Percentiles rank a stretch among this genome's conserved stretches.
phyloP scores from a whole-genome alignment of 2,329 filamentous ascomycete species.

The Talaromyces amestolkiae region DNA sequence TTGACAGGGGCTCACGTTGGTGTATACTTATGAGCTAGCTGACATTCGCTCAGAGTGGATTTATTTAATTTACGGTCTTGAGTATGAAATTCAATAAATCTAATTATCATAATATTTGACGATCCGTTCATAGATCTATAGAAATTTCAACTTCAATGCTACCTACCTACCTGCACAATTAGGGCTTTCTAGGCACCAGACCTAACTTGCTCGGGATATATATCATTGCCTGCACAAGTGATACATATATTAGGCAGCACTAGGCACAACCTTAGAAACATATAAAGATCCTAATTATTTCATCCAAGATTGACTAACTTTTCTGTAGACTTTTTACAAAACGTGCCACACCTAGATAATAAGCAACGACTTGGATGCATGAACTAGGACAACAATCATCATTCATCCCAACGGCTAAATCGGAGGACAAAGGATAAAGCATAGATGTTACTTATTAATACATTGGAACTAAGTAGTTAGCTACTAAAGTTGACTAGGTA shows the following conservation, averaged over 20 bases:
- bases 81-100: neutral
- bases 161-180: neutral
- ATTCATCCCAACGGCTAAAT: too few relatives aligned
- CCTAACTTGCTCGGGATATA: neutral
- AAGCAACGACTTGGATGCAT: neutral
- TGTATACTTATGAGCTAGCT: neutral
- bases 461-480: too few relatives aligned
- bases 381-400: too few relatives aligned
- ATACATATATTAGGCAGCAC: too few relatives aligned
- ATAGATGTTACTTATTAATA: too few relatives aligned
- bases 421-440: too few relatives aligned
- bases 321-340: too few relatives aligned
- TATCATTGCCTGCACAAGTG: neutral
- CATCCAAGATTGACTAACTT: neutral
- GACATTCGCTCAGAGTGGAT: neutral
- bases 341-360: too few relatives aligned
- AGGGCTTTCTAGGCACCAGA: neutral
- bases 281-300: neutral
- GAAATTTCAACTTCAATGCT: too few relatives aligned
- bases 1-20: slow-evolving; percentile 1
- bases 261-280: neutral
- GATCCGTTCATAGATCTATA: neutral
- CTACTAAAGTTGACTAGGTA: too few relatives aligned
- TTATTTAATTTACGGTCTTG: neutral
- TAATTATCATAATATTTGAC: neutral